Conservation (phyloP, 1,139 yeast species). For the Zhuliangozyma parablackwelliae region DNA sequence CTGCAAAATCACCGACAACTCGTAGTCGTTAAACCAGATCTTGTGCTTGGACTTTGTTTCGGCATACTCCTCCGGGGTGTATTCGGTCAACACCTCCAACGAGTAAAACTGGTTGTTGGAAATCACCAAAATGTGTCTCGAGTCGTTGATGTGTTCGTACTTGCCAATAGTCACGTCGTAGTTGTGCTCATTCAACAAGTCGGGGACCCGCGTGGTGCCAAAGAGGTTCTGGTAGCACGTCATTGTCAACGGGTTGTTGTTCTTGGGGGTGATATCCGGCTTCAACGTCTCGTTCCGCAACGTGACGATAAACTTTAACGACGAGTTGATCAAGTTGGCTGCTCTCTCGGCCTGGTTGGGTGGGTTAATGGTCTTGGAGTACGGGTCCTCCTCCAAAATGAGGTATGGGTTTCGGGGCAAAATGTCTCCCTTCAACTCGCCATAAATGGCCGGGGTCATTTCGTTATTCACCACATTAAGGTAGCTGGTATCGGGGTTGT, state of each 20-base stretch:
- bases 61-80: conserved; percentile 27
- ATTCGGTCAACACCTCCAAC: conserved; percentile 49
- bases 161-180: conserved; percentile 29
- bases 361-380: conserved; percentile 48
- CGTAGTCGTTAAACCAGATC: conserved; percentile 52
- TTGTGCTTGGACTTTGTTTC: conserved; percentile 20
- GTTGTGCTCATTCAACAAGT: conserved; percentile 15
- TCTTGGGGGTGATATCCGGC: conserved; percentile 53
- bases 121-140: conserved; percentile 52
- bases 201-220: conserved; percentile 65
- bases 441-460: conserved; percentile 60
- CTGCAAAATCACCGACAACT: conserved; percentile 48
- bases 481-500: conserved; percentile 46
- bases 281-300: conserved; percentile 49
- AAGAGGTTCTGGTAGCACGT: conserved; percentile 60
- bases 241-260: conserved; percentile 57
- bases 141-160: conserved; percentile 21
- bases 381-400: conserved; percentile 69
- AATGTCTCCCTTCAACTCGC: conserved; percentile 60
- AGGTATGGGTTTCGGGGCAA: conserved; percentile 74
- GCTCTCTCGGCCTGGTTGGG: conserved; percentile 67
- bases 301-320: conserved; percentile 60
- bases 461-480: conserved; percentile 57
- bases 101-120: conserved; percentile 61
- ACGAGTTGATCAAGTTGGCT: conserved; percentile 60